Evolutionary conservation across 257 asterid species (phyloP).

Genomic region (Jacaranda copaia): DNA sequence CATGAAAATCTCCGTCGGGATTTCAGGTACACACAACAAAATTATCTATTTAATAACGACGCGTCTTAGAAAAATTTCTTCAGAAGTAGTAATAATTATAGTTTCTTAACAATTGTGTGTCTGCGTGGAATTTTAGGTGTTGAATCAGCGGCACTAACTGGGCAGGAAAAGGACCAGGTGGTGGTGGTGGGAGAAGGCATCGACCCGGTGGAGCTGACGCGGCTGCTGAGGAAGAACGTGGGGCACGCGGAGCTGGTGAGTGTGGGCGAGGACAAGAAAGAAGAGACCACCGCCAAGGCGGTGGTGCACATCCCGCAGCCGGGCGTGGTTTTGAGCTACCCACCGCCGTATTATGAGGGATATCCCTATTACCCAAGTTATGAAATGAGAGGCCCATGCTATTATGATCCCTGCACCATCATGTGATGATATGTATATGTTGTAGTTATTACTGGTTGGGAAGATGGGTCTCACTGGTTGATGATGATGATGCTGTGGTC

Average conservation of each 20-base stretch:
- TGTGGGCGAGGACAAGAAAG: conserved; percentile 36
- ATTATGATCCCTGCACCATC: too few relatives aligned
- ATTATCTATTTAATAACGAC: too few relatives aligned
- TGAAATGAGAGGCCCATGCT: too few relatives aligned
- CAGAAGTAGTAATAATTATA: background rate
- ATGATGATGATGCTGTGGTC: too few relatives aligned
- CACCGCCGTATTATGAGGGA: too few relatives aligned
- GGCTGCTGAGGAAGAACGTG: conserved; percentile 55
- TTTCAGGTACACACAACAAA: conserved; percentile 49
- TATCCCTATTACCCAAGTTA: too few relatives aligned
- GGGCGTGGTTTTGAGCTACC: too few relatives aligned
- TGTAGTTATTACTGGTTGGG: too few relatives aligned
- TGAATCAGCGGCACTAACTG: conserved; percentile 47
- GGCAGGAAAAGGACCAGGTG: conserved; percentile 49
- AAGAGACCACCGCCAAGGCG: background rate
- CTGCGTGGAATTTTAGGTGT: conserved; percentile 41
- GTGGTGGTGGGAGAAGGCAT: conserved; percentile 60
- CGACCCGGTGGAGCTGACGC: conserved; percentile 52
- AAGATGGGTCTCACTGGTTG: too few relatives aligned
- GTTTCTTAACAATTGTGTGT: too few relatives aligned
- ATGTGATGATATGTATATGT: too few relatives aligned
- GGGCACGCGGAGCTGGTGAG: conserved; percentile 52
- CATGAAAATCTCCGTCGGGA: conserved; percentile 47
- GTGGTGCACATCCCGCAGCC: too few relatives aligned
- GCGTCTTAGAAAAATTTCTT: background rate